Evolutionary conservation across 2,329 filamentous ascomycete species (phyloP).

Genomic region (Aureobasidium leucospermi): DNA sequence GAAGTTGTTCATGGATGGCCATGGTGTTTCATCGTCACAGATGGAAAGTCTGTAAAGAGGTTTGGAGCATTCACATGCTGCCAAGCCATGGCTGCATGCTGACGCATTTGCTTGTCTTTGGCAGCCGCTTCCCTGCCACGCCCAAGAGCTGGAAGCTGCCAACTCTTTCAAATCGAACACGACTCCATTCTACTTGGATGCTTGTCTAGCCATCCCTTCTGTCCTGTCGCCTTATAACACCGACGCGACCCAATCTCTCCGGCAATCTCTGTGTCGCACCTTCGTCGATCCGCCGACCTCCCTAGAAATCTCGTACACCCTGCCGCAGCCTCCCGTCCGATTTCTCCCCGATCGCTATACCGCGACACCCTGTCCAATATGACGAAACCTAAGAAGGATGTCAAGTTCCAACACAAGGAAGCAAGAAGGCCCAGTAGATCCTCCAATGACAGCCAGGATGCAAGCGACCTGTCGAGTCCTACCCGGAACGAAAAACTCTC

Average conservation of each 20-base stretch:
- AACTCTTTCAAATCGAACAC: not conserved
- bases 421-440: constrained; percentile 52
- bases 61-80: constrained; percentile 2
- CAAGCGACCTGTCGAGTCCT: constrained; percentile 47
- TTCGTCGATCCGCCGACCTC: not conserved
- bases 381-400: constrained; percentile 50
- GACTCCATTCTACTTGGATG: not conserved
- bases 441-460: constrained; percentile 53
- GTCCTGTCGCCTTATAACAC: not conserved
- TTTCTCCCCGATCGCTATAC: not conserved
- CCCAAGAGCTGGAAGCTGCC: not conserved
- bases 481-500: constrained; percentile 33
- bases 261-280: not conserved
- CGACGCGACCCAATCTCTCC: not conserved
- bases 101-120: not conserved
- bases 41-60: not conserved
- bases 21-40: not conserved
- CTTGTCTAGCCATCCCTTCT: not conserved
- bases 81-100: constrained; percentile 1
- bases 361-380: constrained; percentile 25
- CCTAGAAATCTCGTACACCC: not conserved
- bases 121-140: not conserved
- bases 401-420: constrained; percentile 53
- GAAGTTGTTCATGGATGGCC: not conserved
- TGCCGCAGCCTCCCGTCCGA: not conserved